Evolutionary conservation across 1,284 basidiomycete species (phyloP), one percentile per base, ranked within the genome.

Genomic region (Marasmius tenuissimus): DNA sequence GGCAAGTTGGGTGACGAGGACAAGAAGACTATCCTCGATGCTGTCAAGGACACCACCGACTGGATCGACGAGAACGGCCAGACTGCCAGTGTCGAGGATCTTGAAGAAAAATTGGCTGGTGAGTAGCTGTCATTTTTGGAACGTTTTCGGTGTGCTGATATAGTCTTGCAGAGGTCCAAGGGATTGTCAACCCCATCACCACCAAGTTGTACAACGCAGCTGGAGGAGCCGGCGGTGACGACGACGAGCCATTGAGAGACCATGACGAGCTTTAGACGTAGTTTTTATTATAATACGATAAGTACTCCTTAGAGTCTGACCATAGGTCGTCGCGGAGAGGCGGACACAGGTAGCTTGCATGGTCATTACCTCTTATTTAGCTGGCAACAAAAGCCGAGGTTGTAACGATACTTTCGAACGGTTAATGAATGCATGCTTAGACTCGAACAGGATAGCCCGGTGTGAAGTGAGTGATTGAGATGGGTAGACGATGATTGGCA

Each of bases 61-160:
- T 98, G 95, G 95, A 85, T 97, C 65, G 94, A 96, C 57, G 87
- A 89, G 70, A 85, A 94, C 73, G 90, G 88, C n/a, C 77, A 84
- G 58, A 78, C 77, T 20, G 95, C 95, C 45, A 85, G 85, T 56
- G 88, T 89, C 59, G 95, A 97, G 76, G 94, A 97, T 66, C 81
- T 96, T 51, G 94, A 97, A 76, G 95, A 96, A 84, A 95, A 96
- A 84, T 80, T 96, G 69, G 75, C 79, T 57, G 79, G 79, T 81
- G 58, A n/a, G 71, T 76, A 62, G 61, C 58, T 10, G 33, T 35
- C 58, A 55, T 49, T 34, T 9, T 45, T 10, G 4, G n/a, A 57
- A 39, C 52, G 35, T 54, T 20, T 20, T 27, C n/a, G 42, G 10
- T 34, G 12, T 50, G 42, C 59, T 69, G 56, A 68, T 60, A 27